Evolutionary conservation across 495 filamentous ascomycete species (phyloP).

Genomic region (Rostrohypoxylon terebratum): DNA sequence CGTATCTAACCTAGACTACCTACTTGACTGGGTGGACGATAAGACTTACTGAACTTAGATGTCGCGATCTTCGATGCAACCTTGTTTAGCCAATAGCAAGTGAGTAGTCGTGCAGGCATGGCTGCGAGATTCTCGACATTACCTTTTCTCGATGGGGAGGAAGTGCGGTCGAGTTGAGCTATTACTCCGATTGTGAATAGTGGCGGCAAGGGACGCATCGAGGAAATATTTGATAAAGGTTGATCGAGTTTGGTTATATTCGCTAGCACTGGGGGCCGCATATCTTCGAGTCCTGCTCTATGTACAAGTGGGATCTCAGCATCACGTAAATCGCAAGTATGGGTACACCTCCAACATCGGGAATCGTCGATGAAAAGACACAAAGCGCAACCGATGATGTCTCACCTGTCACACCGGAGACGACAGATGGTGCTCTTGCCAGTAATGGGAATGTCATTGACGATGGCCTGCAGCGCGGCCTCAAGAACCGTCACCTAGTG

Average conservation of each 20-base stretch:
- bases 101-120: background rate
- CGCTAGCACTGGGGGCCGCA: background rate
- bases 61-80: slow-evolving; percentile 27
- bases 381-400: slow-evolving; percentile 17
- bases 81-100: slow-evolving; percentile 26
- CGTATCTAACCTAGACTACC: slow-evolving; percentile 1
- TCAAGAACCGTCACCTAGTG: slow-evolving; percentile 49
- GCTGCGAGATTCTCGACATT: background rate
- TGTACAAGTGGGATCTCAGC: background rate
- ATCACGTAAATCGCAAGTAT: background rate
- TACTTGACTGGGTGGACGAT: slow-evolving; percentile 5
- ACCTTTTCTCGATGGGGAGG: background rate
- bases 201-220: background rate
- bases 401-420: background rate
- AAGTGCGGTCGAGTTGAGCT: background rate
- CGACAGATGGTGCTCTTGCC: slow-evolving; percentile 21
- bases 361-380: slow-evolving; percentile 23
- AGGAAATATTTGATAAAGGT: background rate
- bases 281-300: background rate
- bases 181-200: background rate
- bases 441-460: slow-evolving; percentile 48
- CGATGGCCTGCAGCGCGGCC: slow-evolving; percentile 48
- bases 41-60: slow-evolving; percentile 33
- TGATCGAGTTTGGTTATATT: background rate
- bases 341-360: slow-evolving; percentile 3